Percentiles rank a stretch among this genome's conserved stretches.
Evolutionary conservation across 2,329 filamentous ascomycete species (phyloP).

Genomic region (Fusarium coffeatum): DNA sequence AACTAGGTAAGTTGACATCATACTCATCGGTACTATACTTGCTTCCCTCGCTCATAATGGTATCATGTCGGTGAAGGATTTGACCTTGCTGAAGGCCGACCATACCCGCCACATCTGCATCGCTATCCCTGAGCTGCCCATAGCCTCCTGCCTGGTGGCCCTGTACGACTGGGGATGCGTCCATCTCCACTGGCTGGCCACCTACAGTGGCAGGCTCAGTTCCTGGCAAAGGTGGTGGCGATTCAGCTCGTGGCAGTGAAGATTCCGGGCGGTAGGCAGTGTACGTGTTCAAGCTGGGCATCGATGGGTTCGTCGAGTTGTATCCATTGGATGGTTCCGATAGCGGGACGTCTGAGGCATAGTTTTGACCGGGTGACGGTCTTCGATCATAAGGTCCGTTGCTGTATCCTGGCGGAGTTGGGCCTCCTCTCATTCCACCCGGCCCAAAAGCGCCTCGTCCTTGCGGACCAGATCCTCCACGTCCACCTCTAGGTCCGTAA

Average conservation of each 20-base stretch:
- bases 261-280: slow-evolving; percentile 59
- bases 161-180: slow-evolving; percentile 66
- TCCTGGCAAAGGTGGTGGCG: slow-evolving; percentile 70
- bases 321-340: slow-evolving; percentile 49
- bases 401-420: slow-evolving; percentile 57
- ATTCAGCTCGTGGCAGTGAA: slow-evolving; percentile 69
- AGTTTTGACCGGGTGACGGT: slow-evolving; percentile 53
- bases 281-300: slow-evolving; percentile 54
- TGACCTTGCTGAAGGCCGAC: slow-evolving; percentile 73
- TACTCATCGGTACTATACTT: slow-evolving; percentile 80
- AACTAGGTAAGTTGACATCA: slow-evolving; percentile 15
- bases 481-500: slow-evolving; percentile 56
- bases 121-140: slow-evolving; percentile 68
- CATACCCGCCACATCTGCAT: slow-evolving; percentile 80
- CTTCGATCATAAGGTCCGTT: slow-evolving; percentile 54
- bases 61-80: slow-evolving; percentile 58
- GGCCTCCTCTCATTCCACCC: slow-evolving; percentile 48
- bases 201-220: slow-evolving; percentile 56
- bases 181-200: slow-evolving; percentile 83
- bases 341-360: slow-evolving; percentile 55
- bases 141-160: slow-evolving; percentile 59
- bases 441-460: slow-evolving; percentile 49
- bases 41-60: slow-evolving; percentile 73
- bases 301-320: slow-evolving; percentile 48
- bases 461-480: slow-evolving; percentile 50